These are phyloP conservation scores for Cantharellus anzutake DNA, from an alignment of 768 basidiomycete genomes.

Conservation along the genomic window DNA sequence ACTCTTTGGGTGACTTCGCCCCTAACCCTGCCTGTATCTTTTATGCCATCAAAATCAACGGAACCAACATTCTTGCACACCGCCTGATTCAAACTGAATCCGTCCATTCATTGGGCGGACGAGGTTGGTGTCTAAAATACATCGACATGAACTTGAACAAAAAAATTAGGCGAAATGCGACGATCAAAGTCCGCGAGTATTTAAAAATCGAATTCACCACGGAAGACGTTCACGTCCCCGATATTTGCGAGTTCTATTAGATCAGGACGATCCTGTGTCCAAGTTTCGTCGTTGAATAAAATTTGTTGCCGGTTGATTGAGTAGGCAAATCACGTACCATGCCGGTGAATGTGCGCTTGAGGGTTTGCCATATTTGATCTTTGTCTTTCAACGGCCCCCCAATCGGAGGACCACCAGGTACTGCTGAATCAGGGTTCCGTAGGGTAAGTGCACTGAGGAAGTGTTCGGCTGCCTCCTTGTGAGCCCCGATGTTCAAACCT, in stretches of 20 bases:
- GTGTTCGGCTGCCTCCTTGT: slow-evolving; percentile 93
- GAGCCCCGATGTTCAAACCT: slow-evolving; percentile 92
- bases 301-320: no score
- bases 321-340: slow-evolving; percentile 36
- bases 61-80: no score
- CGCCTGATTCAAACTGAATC: no score
- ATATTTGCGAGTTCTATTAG: slow-evolving; percentile 57
- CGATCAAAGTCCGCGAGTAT: not conserved
- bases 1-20: slow-evolving; percentile 35
- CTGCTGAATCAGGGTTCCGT: slow-evolving; percentile 15
- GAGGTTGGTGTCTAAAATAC: no score
- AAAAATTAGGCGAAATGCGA: no score
- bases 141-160: no score
- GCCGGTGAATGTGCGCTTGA: slow-evolving; percentile 57
- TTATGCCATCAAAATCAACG: no score
- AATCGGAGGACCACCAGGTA: not conserved
- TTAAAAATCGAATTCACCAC: slow-evolving; percentile 82
- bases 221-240: slow-evolving; percentile 51
- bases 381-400: slow-evolving; percentile 33
- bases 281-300: not conserved
- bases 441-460: slow-evolving; percentile 69
- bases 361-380: slow-evolving; percentile 77
- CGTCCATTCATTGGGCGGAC: no score
- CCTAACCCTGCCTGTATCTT: not conserved
- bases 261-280: slow-evolving; percentile 50